A percentile compares a stretch with the other conserved stretches of the same genome.
Conservation (phyloP, 148 eudicot genomes). For the Nepenthes gracilis region DNA sequence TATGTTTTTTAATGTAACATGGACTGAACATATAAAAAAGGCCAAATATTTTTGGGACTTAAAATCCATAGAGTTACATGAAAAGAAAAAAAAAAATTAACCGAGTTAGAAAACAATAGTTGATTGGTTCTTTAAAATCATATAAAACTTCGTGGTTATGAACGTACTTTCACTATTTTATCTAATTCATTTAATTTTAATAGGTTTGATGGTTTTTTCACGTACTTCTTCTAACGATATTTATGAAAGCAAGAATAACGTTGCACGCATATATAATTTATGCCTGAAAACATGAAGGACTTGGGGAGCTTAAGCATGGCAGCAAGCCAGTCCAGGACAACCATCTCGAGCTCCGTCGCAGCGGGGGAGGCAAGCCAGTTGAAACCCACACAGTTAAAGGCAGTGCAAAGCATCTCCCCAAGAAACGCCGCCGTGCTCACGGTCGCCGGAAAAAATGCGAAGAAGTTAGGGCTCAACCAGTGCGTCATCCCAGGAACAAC, state of each 20-base stretch:
- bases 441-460: slow-evolving; percentile 42
- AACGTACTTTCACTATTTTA: too few relatives aligned
- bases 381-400: slow-evolving; percentile 42
- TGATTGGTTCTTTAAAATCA: too few relatives aligned
- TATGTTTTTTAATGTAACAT: too few relatives aligned
- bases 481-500: slow-evolving; percentile 49
- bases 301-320: slow-evolving; percentile 40
- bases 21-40: too few relatives aligned
- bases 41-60: too few relatives aligned
- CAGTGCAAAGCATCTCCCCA: slow-evolving; percentile 36
- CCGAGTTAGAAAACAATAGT: too few relatives aligned
- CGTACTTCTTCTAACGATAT: not conserved
- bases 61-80: too few relatives aligned
- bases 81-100: too few relatives aligned
- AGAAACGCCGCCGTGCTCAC: slow-evolving; percentile 40
- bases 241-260: not conserved
- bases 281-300: slow-evolving; percentile 46
- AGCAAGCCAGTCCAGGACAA: slow-evolving; percentile 54
- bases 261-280: not conserved
- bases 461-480: slow-evolving; percentile 51
- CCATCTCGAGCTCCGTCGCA: slow-evolving; percentile 45
- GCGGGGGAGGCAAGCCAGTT: slow-evolving; percentile 54
- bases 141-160: too few relatives aligned
- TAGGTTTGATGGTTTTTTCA: too few relatives aligned
- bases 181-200: too few relatives aligned